Evolutionary conservation across 164 flowering plant species (phyloP), one percentile per base, ranked within the genome.

Genomic region (Cinnamomum chago): DNA sequence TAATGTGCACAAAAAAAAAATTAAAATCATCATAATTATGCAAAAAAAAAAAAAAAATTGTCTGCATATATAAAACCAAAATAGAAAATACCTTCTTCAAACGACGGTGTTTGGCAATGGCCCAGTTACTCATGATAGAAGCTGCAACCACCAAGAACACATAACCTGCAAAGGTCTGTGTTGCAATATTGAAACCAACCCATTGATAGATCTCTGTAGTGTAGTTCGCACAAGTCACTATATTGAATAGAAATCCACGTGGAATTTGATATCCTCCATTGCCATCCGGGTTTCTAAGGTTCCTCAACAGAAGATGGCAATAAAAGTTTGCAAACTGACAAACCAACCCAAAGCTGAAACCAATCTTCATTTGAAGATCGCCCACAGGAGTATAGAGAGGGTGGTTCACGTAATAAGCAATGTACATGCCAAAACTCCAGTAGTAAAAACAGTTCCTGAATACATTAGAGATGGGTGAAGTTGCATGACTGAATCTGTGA

Each of bases 201-300:
- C 97, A 95, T 87, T 93, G 98, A 78, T 92, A 95, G 58, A 92
- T 93, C 84, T 95, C 99, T 17, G 97, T 95, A 0, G 98, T 93
- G 83, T 95, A 95, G 79, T 95, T 95, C 52, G 99, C 99, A 79
- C 99, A 93, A 20, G 99, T 95, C 69, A 95, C 96, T 72, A 90
- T 65, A 83, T 93, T 95, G 86, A 95, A 95, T 79, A 95, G 82
- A 74, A 95, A 93, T 1, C 99, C 99, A 51, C 81, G 79, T 13
- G 99, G 99, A 67, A 95, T 95, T 81, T 95, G 97, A 75, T 95
- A 95, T 6, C 98, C 97, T 64, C 95, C 94, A 76, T 75, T 84
- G 33, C 93, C 93, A 73, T 74, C 76, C n/a, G 92, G 82, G 69
- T 84, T 73, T 24, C 92, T 70, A 50, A 95, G 97, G 69, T 77